Evolutionary conservation across 1,284 basidiomycete genomes (phyloP), one percentile per base, ranked within the genome.

Genomic region (Ceratobasidium sp.): DNA sequence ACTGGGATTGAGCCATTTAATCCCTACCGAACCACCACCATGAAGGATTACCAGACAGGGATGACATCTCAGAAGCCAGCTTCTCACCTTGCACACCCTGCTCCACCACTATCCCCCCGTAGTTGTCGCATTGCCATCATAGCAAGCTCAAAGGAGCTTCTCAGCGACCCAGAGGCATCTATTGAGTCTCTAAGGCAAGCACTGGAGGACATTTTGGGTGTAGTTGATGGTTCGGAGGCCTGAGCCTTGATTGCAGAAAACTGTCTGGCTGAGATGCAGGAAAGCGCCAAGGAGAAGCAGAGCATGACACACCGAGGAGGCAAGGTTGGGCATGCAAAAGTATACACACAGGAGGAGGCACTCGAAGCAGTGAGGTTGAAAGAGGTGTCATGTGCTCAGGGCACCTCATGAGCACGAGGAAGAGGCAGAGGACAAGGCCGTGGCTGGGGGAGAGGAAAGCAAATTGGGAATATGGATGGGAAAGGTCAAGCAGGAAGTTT

Each of bases 151-250:
- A 50, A 30, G 16, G 50, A 16, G 1, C 6, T 67, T 27, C 27
- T 67, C 7, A 48, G 52, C 1, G 46, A 50, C 27, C 30, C 50
- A 50, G 46, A 67, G 12, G 48, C 46, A 18, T 52, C 46, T 3
- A 20, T 67, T 38, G 30, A 50, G 30, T 50, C 30, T 10, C 50
- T 67, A 12, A 50, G 66, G 27, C 44, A 67, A 8, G 23, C 46
- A 30, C 16, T 67, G 12, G 66, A 12, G 16, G 33, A 16, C 14
- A 46, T 54, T 14, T 27, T 67, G 33, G 23, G 27, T 23, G 6
- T 67, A 23, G 66, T 67, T 33, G 66, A 67, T 67, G 66, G 66
- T 18, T 20, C 66, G 18, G 66, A 67, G 33, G 66, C 66, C 27
- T 48, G 50, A 52, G 66, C 66, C 7, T 20, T 38, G 3, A 33